phyloP scores from a whole-genome alignment of 2,329 filamentous ascomycete genomes.

The Emmonsia crescens region DNA sequence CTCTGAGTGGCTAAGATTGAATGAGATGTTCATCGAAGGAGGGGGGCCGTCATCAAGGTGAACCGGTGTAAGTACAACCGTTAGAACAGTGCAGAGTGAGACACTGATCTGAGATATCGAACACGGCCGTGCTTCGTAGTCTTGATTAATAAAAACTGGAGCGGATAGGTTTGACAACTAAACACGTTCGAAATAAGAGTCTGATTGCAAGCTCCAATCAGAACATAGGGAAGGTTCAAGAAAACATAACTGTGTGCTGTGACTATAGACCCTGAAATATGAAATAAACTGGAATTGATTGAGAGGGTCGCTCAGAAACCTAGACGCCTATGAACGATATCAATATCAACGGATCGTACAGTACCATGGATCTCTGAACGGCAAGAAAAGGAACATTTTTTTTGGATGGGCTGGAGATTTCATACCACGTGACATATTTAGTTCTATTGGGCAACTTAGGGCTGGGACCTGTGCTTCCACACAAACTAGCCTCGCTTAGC shows the following conservation, averaged over 20 bases:
- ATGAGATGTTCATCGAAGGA: too few species aligned
- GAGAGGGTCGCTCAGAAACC: too few species aligned
- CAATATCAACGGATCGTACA: too few species aligned
- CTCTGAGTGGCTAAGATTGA: neutral
- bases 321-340: neutral
- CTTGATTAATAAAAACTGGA: neutral
- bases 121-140: neutral
- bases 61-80: neutral
- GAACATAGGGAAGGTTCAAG: neutral
- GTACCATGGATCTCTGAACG: too few species aligned
- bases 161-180: neutral
- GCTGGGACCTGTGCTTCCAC: slow-evolving; percentile 29
- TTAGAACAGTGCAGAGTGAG: neutral
- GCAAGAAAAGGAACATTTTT: too few species aligned
- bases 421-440: slow-evolving; percentile 17
- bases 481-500: slow-evolving; percentile 34
- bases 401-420: neutral
- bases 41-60: too few species aligned
- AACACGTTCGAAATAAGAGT: neutral
- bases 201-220: neutral
- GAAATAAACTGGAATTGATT: neutral
- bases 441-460: slow-evolving; percentile 28
- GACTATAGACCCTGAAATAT: neutral
- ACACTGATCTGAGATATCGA: neutral
- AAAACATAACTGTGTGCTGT: neutral